A percentile compares a stretch with the other conserved stretches of the same genome.
phyloP scores from a whole-genome alignment of 108 stramenopile genomes.

The Cylindrotheca fusiformis region DNA sequence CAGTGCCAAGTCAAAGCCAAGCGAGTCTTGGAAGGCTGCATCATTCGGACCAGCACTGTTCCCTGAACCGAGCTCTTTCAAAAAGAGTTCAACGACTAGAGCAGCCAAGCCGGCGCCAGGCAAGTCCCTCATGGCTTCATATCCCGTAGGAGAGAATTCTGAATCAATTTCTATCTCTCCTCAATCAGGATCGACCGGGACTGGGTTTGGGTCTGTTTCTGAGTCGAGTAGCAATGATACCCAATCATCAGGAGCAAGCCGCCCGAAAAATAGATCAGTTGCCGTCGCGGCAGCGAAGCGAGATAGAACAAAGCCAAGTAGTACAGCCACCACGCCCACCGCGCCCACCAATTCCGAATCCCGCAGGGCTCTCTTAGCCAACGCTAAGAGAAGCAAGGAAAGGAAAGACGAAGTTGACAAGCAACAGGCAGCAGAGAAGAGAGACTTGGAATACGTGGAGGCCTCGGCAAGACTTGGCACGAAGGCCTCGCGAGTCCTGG shows the following conservation, averaged over 20 bases:
- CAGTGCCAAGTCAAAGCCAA: background rate
- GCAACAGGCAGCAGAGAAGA: background rate
- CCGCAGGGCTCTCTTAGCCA: conserved; percentile 17
- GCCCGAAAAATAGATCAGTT: background rate
- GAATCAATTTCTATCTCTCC: too few relatives aligned
- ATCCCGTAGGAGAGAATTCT: background rate
- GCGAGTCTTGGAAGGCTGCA: background rate
- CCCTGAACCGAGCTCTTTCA: background rate
- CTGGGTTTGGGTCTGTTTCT: too few relatives aligned
- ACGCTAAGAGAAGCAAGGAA: conserved; percentile 13
- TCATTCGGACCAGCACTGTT: background rate
- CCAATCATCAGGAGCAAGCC: too few relatives aligned
- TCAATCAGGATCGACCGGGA: too few relatives aligned
- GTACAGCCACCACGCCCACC: too few relatives aligned
- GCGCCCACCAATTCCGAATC: conserved; percentile 15
- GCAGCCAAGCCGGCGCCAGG: conserved; percentile 3
- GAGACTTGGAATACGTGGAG: background rate
- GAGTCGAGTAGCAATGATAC: too few relatives aligned
- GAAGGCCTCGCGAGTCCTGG: conserved; percentile 14
- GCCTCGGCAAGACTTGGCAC: conserved; percentile 6
- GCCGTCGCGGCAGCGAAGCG: background rate
- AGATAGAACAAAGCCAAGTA: background rate
- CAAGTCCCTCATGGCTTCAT: background rate
- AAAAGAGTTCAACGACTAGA: background rate
- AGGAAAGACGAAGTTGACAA: background rate